Conservation (phyloP, 768 basidiomycete species). For the Termitomyces sp. region DNA sequence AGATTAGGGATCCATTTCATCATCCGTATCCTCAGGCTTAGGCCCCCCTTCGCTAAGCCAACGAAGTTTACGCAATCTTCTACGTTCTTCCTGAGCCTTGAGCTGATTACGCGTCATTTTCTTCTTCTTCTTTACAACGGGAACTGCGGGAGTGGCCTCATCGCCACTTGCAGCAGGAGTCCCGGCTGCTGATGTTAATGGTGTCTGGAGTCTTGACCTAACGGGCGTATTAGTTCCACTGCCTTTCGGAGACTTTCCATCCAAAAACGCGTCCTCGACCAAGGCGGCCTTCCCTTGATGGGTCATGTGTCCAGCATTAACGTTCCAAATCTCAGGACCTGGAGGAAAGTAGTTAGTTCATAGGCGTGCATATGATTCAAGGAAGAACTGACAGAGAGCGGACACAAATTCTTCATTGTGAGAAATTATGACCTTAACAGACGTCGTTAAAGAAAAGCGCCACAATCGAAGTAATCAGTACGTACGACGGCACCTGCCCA, state of each 20-base stretch:
- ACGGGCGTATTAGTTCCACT: conserved; percentile 69
- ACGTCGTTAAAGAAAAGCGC: neutral
- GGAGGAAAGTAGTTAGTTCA: conserved; percentile 8
- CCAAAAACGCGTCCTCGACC: conserved; percentile 78
- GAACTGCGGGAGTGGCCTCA: conserved; percentile 43
- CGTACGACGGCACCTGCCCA: conserved; percentile 89
- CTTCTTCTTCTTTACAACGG: conserved; percentile 71
- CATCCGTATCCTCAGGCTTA: conserved; percentile 80
- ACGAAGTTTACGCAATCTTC: conserved; percentile 69
- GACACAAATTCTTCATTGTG: conserved; percentile 89
- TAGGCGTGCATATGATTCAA: conserved; percentile 3
- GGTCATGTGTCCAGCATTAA: conserved; percentile 79
- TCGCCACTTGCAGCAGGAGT: conserved; percentile 80
- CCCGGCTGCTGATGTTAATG: conserved; percentile 59
- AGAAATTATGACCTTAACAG: conserved; percentile 80
- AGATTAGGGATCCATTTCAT: conserved; percentile 28
- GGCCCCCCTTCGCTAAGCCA: conserved; percentile 84
- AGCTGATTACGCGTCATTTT: conserved; percentile 85
- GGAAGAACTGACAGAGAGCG: conserved; percentile 59
- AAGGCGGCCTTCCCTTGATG: conserved; percentile 86
- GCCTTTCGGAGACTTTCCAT: conserved; percentile 62
- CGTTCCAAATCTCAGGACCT: conserved; percentile 94
- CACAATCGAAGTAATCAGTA: conserved; percentile 9
- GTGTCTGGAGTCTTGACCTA: conserved; percentile 64
- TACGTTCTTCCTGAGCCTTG: conserved; percentile 85